phyloP scores from a whole-genome alignment of 202 grass and related monocot species.

The Bolboschoenoplectus hybrid region DNA sequence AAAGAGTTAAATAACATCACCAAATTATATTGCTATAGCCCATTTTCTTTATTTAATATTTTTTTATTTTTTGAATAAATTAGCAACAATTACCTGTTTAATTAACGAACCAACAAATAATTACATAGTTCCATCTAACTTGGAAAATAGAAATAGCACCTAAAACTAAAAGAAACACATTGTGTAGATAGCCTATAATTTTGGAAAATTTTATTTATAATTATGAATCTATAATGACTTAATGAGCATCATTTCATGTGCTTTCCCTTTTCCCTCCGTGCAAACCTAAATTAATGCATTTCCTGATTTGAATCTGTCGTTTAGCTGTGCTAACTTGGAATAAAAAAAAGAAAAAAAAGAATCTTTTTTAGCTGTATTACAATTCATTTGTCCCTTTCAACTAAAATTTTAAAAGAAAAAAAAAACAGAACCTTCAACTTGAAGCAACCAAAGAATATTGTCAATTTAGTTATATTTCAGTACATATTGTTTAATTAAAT shows the following conservation, averaged over 20 bases:
- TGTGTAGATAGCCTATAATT: too few species aligned
- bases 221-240: neutral
- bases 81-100: too few species aligned
- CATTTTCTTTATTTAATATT: too few species aligned
- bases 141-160: too few species aligned
- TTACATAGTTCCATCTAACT: too few species aligned
- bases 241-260: conserved; percentile 28
- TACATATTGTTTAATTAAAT: neutral
- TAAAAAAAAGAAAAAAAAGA: neutral
- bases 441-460: neutral
- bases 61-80: too few species aligned
- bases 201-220: too few species aligned
- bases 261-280: neutral
- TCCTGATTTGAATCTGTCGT: conserved; percentile 23
- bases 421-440: neutral
- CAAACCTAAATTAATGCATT: neutral
- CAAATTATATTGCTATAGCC: neutral
- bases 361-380: conserved; percentile 18
- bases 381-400: conserved; percentile 19
- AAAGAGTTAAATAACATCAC: neutral
- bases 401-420: neutral
- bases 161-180: too few species aligned
- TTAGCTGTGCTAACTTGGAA: neutral
- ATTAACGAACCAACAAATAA: too few species aligned
- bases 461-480: neutral